These are phyloP conservation scores for Talaromyces nanjingensis DNA, from an alignment of 495 filamentous ascomycete species.

Conservation along the genomic window DNA sequence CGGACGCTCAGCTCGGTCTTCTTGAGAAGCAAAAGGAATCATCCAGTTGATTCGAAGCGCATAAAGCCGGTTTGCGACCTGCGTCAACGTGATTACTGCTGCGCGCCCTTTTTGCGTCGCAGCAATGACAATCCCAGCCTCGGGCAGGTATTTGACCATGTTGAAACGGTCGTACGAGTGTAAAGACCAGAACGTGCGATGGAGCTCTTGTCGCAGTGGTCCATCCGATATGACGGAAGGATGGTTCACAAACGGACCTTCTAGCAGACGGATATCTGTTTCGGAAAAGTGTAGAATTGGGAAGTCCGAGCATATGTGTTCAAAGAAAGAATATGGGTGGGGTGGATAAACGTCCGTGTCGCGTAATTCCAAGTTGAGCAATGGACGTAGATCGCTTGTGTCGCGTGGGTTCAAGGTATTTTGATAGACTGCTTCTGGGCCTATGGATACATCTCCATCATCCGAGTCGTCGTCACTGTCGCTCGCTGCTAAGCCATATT, in stretches of 20 bases:
- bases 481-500: background rate
- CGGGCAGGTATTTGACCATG: conserved; percentile 69
- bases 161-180: conserved; percentile 59
- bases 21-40: conserved; percentile 45
- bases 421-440: background rate
- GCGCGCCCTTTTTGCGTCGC: conserved; percentile 70
- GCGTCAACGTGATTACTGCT: conserved; percentile 64
- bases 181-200: conserved; percentile 30
- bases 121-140: conserved; percentile 67
- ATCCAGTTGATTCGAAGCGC: conserved; percentile 51
- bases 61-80: conserved; percentile 26
- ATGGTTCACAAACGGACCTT: conserved; percentile 35
- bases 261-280: conserved; percentile 50
- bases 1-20: conserved; percentile 34
- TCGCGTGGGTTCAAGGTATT: background rate
- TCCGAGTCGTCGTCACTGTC: background rate
- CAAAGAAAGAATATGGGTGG: conserved; percentile 10
- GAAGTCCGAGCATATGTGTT: conserved; percentile 16
- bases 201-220: conserved; percentile 37
- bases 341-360: background rate
- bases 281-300: conserved; percentile 54
- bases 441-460: background rate
- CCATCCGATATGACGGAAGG: conserved; percentile 40
- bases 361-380: background rate
- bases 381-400: background rate